A percentile compares a stretch with the other conserved stretches of the same genome.
Evolutionary conservation across 129 eudicot genomes (phyloP).

Genomic region (Mikania micrantha): DNA sequence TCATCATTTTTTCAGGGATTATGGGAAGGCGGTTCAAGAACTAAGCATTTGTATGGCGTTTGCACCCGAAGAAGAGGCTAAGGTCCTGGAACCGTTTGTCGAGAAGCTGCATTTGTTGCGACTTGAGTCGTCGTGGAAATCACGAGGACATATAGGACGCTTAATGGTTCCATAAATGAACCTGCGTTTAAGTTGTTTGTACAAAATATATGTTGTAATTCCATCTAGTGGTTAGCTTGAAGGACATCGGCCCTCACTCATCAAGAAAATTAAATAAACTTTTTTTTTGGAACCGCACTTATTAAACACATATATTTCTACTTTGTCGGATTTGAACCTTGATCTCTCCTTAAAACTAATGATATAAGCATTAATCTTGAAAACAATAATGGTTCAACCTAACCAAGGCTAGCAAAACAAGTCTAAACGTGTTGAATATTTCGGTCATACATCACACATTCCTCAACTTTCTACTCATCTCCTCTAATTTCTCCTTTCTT

Average conservation of each 20-base stretch:
- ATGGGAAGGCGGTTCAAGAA: slow-evolving; percentile 80
- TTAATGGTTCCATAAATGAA: slow-evolving; percentile 32
- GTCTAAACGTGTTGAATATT: too few species aligned
- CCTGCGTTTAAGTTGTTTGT: slow-evolving; percentile 16
- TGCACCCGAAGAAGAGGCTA: slow-evolving; percentile 92
- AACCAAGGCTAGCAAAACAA: too few species aligned
- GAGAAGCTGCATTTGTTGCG: slow-evolving; percentile 80
- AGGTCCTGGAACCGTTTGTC: slow-evolving; percentile 74
- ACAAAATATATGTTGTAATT: not conserved
- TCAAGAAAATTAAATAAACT: not conserved
- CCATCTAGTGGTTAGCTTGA: slow-evolving; percentile 1
- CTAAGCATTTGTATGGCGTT: slow-evolving; percentile 97
- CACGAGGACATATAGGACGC: slow-evolving; percentile 49
- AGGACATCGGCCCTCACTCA: not conserved
- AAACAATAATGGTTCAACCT: too few species aligned
- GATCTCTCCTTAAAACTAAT: too few species aligned
- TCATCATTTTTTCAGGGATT: slow-evolving; percentile 42
- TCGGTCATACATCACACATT: too few species aligned
- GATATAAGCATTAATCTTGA: not conserved
- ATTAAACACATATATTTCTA: too few species aligned
- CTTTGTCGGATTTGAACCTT: too few species aligned
- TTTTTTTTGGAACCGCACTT: too few species aligned
- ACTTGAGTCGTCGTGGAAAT: slow-evolving; percentile 74
- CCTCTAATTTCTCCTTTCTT: too few species aligned
- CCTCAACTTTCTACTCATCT: too few species aligned